Evolutionary conservation across 2,329 filamentous ascomycete genomes (phyloP).

Genomic region (Xenoacremonium recifei): DNA sequence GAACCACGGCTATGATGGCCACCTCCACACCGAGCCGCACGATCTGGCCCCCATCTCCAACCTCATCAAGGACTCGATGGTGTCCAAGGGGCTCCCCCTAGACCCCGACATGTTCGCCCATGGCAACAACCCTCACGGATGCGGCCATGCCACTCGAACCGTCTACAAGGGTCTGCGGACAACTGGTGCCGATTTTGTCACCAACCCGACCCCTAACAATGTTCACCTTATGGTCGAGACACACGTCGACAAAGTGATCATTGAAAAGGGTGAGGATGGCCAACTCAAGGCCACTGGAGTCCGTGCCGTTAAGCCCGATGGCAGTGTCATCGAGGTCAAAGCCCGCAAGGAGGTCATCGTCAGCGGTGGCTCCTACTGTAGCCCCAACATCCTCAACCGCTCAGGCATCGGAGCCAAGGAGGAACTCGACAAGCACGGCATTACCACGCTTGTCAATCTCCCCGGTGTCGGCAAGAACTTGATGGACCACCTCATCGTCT

Average conservation of each 20-base stretch:
- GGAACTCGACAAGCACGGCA: constrained; percentile 40
- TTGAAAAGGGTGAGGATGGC: constrained; percentile 34
- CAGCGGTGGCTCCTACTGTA: constrained; percentile 48
- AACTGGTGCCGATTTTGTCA: constrained; percentile 53
- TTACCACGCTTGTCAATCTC: constrained; percentile 40
- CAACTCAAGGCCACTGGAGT: constrained; percentile 46
- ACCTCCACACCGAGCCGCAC: constrained; percentile 55
- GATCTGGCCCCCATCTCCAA: constrained; percentile 59
- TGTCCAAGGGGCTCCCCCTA: constrained; percentile 52
- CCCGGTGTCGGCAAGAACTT: constrained; percentile 52
- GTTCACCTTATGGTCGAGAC: constrained; percentile 47
- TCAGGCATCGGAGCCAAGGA: constrained; percentile 49
- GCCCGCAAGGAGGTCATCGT: constrained; percentile 39
- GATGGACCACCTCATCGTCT: constrained; percentile 49
- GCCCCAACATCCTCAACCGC: constrained; percentile 49
- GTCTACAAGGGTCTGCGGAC: constrained; percentile 51
- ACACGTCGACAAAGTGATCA: constrained; percentile 51
- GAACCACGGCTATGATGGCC: constrained; percentile 50
- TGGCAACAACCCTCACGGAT: constrained; percentile 51
- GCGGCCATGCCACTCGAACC: constrained; percentile 53
- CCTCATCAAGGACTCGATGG: constrained; percentile 52
- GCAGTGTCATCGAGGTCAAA: constrained; percentile 37
- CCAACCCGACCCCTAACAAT: constrained; percentile 39
- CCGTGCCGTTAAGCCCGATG: constrained; percentile 37
- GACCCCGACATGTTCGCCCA: constrained; percentile 57